phyloP scores from a whole-genome alignment of 352 stramenopile genomes.

The Phytopythium helicoides region DNA sequence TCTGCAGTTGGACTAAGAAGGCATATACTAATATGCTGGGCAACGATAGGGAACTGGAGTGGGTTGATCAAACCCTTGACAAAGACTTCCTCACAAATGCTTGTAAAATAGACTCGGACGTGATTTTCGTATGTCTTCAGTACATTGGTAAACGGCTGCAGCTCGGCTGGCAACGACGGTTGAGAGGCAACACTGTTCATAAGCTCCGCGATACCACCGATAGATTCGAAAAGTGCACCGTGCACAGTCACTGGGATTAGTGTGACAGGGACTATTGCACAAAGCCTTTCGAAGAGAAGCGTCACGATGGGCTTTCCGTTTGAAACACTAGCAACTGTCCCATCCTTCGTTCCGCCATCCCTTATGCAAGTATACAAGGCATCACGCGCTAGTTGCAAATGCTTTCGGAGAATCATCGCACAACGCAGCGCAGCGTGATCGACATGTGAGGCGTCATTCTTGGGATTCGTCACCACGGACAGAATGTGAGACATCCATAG shows the following conservation, averaged over 20 bases:
- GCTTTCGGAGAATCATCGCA: constrained; percentile 74
- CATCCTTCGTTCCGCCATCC: constrained; percentile 13
- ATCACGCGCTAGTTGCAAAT: constrained; percentile 74
- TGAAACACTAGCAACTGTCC: constrained; percentile 25
- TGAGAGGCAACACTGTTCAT: constrained; percentile 48
- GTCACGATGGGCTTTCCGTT: constrained; percentile 61
- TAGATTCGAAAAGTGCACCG: constrained; percentile 76
- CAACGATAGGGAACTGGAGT: constrained; percentile 76
- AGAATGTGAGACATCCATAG: constrained; percentile 80
- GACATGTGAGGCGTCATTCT: constrained; percentile 60
- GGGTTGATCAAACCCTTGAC: constrained; percentile 72
- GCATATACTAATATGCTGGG: constrained; percentile 72
- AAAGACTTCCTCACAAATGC: constrained; percentile 70
- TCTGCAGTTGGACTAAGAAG: constrained; percentile 59
- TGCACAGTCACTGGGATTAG: constrained; percentile 82
- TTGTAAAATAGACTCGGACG: constrained; percentile 53
- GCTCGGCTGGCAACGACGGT: constrained; percentile 13
- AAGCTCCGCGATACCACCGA: constrained; percentile 72
- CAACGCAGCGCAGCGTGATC: constrained; percentile 75
- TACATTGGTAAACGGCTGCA: constrained; percentile 29
- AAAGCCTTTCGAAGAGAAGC: constrained; percentile 57
- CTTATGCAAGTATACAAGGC: constrained; percentile 50
- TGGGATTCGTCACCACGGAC: constrained; percentile 55
- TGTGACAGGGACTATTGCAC: constrained; percentile 47
- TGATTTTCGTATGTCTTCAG: constrained; percentile 52